These are phyloP conservation scores for Malus orientalis DNA, from an alignment of 306 rosid species.

Conservation along the genomic window DNA sequence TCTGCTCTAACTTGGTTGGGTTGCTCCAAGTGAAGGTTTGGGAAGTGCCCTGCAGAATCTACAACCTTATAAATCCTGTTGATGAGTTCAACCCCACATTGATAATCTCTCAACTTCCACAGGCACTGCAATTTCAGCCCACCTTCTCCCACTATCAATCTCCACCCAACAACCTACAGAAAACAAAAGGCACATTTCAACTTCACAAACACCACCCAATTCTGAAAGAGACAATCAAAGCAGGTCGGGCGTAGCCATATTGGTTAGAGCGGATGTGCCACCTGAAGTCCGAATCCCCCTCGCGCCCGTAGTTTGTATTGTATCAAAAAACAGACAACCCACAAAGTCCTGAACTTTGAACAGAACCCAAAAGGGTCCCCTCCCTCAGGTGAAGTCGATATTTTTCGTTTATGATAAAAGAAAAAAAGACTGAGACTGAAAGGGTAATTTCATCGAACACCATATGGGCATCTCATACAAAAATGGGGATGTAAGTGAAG, in stretches of 20 bases:
- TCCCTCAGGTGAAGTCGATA: neutral
- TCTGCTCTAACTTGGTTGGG: conserved; percentile 80
- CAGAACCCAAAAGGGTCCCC: neutral
- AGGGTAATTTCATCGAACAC: conserved; percentile 15
- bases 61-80: conserved; percentile 61
- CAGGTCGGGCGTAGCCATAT: no score
- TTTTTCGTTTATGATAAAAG: no score
- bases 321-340: neutral
- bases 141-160: conserved; percentile 54
- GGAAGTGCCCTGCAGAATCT: conserved; percentile 60
- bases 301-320: no score
- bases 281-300: no score
- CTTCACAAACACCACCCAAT: no score
- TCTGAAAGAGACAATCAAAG: neutral
- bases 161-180: conserved; percentile 82
- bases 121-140: conserved; percentile 61
- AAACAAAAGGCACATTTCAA: neutral
- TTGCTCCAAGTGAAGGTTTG: conserved; percentile 67
- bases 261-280: no score
- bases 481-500: neutral
- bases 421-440: neutral
- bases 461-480: neutral
- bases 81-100: conserved; percentile 67
- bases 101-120: conserved; percentile 84
- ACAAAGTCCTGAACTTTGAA: neutral